A percentile compares a stretch with the other conserved stretches of the same genome.
These are phyloP conservation scores for Delphinella strobiligena DNA, from an alignment of 2,329 filamentous ascomycete genomes.

Conservation along the genomic window DNA sequence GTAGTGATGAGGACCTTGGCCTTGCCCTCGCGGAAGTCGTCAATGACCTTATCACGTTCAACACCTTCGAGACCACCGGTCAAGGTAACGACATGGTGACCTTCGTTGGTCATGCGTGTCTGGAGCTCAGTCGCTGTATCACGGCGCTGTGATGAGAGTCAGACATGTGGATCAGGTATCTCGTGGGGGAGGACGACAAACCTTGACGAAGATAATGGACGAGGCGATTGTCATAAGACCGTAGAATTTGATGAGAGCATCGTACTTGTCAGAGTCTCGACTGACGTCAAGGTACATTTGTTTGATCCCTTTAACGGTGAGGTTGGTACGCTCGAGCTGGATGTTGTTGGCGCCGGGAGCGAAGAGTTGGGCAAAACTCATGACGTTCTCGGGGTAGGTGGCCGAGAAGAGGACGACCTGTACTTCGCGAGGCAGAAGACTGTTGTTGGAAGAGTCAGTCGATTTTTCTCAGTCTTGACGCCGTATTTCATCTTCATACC, in stretches of 20 bases:
- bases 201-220: constrained; percentile 96
- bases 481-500: no score
- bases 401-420: constrained; percentile 94
- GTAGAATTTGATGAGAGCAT: constrained; percentile 82
- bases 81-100: constrained; percentile 81
- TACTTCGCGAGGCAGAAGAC: constrained; percentile 58
- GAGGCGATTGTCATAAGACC: constrained; percentile 93
- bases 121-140: constrained; percentile 78
- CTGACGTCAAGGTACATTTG: constrained; percentile 96
- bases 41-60: constrained; percentile 72
- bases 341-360: constrained; percentile 78
- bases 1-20: constrained; percentile 97
- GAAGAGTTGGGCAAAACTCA: constrained; percentile 71
- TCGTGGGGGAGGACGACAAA: no score
- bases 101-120: constrained; percentile 72
- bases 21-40: constrained; percentile 72
- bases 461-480: no score
- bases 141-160: no score
- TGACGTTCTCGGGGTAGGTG: constrained; percentile 78
- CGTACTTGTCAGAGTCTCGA: constrained; percentile 71
- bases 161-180: no score
- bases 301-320: constrained; percentile 93
- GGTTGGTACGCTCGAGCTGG: constrained; percentile 73
- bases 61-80: constrained; percentile 78
- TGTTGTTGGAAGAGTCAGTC: constrained; percentile 24